Evolutionary conservation across 75 land plant genomes (phyloP).

Genomic region (Cupressus sempervirens): DNA sequence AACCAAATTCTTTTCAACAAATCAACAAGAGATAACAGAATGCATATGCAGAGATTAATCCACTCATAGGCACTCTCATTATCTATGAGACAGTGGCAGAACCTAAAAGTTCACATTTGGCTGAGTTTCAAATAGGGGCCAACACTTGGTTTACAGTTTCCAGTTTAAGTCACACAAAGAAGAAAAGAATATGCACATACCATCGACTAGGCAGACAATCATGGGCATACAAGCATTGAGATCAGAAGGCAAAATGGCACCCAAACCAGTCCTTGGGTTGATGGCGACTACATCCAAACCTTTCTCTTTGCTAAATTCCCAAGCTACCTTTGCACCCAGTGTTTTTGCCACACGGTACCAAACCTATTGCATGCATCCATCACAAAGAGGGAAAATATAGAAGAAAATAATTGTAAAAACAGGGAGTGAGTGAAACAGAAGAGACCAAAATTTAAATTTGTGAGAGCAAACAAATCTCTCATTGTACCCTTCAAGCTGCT

Average conservation of each 20-base stretch:
- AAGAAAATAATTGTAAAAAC: background rate
- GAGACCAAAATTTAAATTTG: constrained; percentile 20
- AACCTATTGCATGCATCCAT: constrained; percentile 4
- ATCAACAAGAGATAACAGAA: no score
- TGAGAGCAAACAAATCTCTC: no score
- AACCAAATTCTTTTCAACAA: no score
- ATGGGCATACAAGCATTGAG: constrained; percentile 16
- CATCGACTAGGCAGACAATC: constrained; percentile 1
- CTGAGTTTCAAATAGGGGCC: no score
- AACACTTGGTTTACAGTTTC: background rate
- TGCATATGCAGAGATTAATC: no score
- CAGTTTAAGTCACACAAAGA: background rate
- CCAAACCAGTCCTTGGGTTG: constrained; percentile 19
- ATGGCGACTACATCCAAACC: constrained; percentile 29
- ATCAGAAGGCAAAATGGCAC: constrained; percentile 12
- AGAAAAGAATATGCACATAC: background rate
- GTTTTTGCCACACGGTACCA: constrained; percentile 28
- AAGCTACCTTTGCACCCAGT: constrained; percentile 29
- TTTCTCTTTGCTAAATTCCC: constrained; percentile 23
- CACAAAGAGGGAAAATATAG: background rate
- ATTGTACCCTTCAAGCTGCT: no score
- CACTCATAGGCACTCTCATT: no score
- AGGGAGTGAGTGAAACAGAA: background rate
- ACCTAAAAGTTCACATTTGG: no score
- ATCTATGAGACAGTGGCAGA: no score